A percentile compares a stretch with the other conserved stretches of the same genome.
phyloP scores from a whole-genome alignment of 352 stramenopile species.

The Halophytophthora batemanensis region DNA sequence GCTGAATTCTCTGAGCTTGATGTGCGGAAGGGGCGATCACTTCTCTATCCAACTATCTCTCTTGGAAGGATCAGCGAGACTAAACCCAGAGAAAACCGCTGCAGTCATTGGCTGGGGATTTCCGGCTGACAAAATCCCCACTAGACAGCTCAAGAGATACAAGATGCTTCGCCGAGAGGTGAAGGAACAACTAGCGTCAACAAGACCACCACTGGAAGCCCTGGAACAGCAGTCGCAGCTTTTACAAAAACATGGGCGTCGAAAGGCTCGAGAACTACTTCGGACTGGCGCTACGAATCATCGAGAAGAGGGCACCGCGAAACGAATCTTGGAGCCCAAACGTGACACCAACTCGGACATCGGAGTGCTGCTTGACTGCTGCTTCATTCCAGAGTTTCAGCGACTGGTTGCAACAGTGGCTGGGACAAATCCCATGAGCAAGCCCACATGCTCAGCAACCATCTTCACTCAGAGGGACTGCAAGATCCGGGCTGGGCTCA shows the following conservation, averaged over 20 bases:
- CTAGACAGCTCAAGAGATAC: constrained; percentile 34
- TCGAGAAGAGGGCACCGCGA: not conserved
- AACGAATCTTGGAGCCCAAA: not conserved
- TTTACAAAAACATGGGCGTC: constrained; percentile 20
- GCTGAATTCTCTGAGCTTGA: constrained; percentile 21
- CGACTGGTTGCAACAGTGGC: constrained; percentile 10
- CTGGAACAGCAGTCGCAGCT: constrained; percentile 21
- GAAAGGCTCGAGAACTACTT: constrained; percentile 7
- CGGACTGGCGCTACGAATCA: not conserved
- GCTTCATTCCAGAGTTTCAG: constrained; percentile 16
- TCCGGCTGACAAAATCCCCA: constrained; percentile 21
- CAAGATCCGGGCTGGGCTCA: not conserved
- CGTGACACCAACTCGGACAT: constrained; percentile 7
- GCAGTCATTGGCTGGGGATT: constrained; percentile 32
- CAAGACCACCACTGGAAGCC: constrained; percentile 14
- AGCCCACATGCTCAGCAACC: not conserved
- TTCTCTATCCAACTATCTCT: constrained; percentile 31
- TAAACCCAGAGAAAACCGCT: constrained; percentile 24
- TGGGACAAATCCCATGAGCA: constrained; percentile 7
- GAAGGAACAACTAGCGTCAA: not conserved
- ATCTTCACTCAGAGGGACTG: not conserved
- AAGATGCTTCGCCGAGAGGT: constrained; percentile 18
- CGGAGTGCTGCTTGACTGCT: constrained; percentile 14
- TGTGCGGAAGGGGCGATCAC: constrained; percentile 26
- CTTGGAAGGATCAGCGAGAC: constrained; percentile 26